These are phyloP conservation scores for Nepenthes gracilis DNA, from an alignment of 148 eudicot genomes.

Conservation along the genomic window DNA sequence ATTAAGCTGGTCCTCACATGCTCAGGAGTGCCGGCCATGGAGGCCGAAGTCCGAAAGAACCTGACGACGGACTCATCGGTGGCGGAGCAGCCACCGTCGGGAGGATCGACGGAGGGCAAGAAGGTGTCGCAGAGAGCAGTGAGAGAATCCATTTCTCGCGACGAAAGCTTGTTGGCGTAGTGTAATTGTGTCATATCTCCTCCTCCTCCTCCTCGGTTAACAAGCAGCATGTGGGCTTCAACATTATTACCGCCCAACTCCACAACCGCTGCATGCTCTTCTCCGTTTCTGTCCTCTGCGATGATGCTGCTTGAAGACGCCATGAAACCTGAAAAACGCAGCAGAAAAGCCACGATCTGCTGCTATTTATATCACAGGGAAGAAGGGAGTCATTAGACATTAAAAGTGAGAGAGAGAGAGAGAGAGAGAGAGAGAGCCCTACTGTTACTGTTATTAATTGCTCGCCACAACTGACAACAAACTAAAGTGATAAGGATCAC, in stretches of 20 bases:
- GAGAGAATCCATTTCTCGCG: constrained; percentile 43
- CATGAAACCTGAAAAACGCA: too few relatives aligned
- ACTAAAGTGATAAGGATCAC: too few relatives aligned
- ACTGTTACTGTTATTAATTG: too few relatives aligned
- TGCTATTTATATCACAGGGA: too few relatives aligned
- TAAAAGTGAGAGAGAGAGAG: too few relatives aligned
- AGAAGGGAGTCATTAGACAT: too few relatives aligned
- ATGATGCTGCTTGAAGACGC: too few relatives aligned
- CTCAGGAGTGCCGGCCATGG: constrained; percentile 35
- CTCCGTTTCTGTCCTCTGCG: not conserved
- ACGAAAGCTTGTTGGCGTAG: constrained; percentile 11
- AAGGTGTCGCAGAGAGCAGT: constrained; percentile 50
- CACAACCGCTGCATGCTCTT: constrained; percentile 2
- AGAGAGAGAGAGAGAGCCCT: too few relatives aligned
- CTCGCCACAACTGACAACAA: too few relatives aligned
- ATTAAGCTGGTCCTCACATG: constrained; percentile 16
- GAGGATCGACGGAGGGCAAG: constrained; percentile 31
- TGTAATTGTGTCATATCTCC: not conserved
- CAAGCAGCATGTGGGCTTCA: constrained; percentile 8
- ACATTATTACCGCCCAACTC: constrained; percentile 11
- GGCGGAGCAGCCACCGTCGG: not conserved
- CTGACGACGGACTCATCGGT: constrained; percentile 9
- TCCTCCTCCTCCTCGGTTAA: not conserved
- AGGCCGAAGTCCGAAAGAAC: constrained; percentile 40
- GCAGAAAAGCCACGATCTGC: too few relatives aligned